Percentiles rank a stretch among this genome's conserved stretches.
These are phyloP conservation scores for Sarcomyxa edulis DNA, from an alignment of 768 basidiomycete species.

Conservation along the genomic window DNA sequence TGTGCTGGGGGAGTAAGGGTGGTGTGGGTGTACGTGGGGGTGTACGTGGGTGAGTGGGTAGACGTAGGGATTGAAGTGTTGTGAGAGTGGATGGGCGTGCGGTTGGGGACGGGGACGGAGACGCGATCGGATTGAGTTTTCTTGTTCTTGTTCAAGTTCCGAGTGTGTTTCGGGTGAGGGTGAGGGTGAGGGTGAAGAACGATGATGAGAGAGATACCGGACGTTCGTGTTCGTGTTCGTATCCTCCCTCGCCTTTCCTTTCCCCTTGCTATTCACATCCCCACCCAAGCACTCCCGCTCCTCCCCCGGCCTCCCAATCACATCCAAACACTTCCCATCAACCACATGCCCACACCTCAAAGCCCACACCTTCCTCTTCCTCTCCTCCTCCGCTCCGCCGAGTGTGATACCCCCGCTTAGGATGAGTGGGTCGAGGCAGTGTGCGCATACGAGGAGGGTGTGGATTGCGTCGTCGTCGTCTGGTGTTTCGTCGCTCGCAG, in stretches of 20 bases:
- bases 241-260: constrained; percentile 19
- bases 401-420: constrained; percentile 43
- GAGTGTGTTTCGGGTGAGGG: background rate
- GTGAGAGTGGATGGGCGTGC: background rate
- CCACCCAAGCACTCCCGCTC: constrained; percentile 7
- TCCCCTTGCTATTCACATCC: constrained; percentile 44
- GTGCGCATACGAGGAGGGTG: constrained; percentile 59
- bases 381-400: constrained; percentile 35
- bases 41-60: constrained; percentile 8
- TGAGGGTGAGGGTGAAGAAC: no score
- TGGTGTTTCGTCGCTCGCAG: constrained; percentile 6
- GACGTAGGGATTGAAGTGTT: constrained; percentile 8
- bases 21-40: constrained; percentile 1
- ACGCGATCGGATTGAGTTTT: constrained; percentile 49
- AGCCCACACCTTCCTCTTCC: constrained; percentile 55
- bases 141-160: constrained; percentile 3
- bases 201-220: no score
- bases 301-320: constrained; percentile 42
- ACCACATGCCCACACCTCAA: constrained; percentile 75
- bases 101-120: constrained; percentile 42
- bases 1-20: background rate
- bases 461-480: constrained; percentile 18
- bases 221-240: constrained; percentile 5
- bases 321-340: constrained; percentile 68
- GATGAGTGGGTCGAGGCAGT: constrained; percentile 60